Base-by-base conservation (phyloP, 805 yeast genomes). In the Pichia heedii region DNA sequence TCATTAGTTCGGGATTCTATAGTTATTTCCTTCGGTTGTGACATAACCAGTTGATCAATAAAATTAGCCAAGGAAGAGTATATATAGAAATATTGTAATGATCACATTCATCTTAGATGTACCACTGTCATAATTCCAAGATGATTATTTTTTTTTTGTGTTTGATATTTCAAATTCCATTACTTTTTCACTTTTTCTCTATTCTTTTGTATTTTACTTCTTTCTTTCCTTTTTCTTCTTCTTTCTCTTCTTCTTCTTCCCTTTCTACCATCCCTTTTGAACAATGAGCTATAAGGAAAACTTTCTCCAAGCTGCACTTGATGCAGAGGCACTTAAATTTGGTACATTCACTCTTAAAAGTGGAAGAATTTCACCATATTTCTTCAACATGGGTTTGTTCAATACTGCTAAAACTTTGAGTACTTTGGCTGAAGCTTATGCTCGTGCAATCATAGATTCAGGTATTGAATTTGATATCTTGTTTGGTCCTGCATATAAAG, bases 401-500 rank as follows among this genome's bases (percentile, higher is more conserved):
- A 76, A 76, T 65, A 78, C 87, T 8, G 96, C 96, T 33, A 75
- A 74, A 51, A 73, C 83, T 46, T 70, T 90, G 48, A 77, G 86
- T n/a, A 77, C 79, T 34, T 70, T 90, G 54, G 96, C 96, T 19
- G 75, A 81, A 6, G 83, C 96, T 7, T 93, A 89, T 59, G 97
- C 98, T 26, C 73, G 76, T 46, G 84, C 96, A 24, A 90, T 90
- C 52, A 79, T 89, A 53, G 79, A 75, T 39, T 75, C 90, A 0
- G 90, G 83, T 6, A 58, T 90, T 40, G 81, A 88, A 60, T 89
- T 90, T 55, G 97, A 90, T 57, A 79, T 93, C 36, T 68, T 90
- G 43, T 90, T 90, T 58, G 98, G 98, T 8, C 98, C 98, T 11
- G 98, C 98, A 24, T 90, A 90, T 67, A 93, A 93, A 68, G 98